A percentile compares a stretch with the other conserved stretches of the same genome.
These are phyloP conservation scores for Discostella stelligeroides DNA, from an alignment of 108 stramenopile genomes.

Conservation along the genomic window DNA sequence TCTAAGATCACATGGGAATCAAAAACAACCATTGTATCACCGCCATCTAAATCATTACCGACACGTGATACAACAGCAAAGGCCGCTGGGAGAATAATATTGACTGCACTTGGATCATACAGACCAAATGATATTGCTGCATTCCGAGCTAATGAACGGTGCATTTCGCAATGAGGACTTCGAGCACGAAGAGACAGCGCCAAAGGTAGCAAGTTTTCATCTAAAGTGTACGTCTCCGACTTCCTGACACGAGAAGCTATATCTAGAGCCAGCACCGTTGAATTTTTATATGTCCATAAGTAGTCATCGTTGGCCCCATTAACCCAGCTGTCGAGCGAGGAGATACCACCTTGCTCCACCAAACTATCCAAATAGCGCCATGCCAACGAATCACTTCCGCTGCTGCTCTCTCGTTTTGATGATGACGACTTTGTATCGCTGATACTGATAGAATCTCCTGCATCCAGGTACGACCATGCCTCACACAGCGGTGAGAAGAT, in stretches of 20 bases:
- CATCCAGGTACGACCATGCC: conserved; percentile 60
- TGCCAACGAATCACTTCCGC: conserved; percentile 2
- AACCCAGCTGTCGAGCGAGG: conserved; percentile 21
- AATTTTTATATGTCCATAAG: conserved; percentile 46
- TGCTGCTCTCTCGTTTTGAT: conserved; percentile 2
- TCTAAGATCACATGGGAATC: conserved; percentile 26
- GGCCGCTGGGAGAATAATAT: conserved; percentile 12
- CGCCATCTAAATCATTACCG: background rate
- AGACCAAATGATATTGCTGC: conserved; percentile 44
- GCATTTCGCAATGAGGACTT: conserved; percentile 81
- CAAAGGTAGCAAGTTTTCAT: conserved; percentile 49
- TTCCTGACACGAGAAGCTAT: conserved; percentile 38
- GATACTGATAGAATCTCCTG: conserved; percentile 10
- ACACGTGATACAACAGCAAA: conserved; percentile 33
- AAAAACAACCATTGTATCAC: background rate
- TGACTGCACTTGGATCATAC: conserved; percentile 16
- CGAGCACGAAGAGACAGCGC: conserved; percentile 68
- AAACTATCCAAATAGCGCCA: conserved; percentile 48
- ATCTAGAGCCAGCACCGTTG: conserved; percentile 30
- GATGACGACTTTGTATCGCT: conserved; percentile 12
- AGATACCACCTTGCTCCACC: conserved; percentile 25
- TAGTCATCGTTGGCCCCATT: conserved; percentile 10
- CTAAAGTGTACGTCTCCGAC: conserved; percentile 20
- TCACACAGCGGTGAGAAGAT: conserved; percentile 77
- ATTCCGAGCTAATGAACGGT: conserved; percentile 67